Conservation (phyloP, 805 yeast genomes). For the Sugiyamaella valdiviana region DNA sequence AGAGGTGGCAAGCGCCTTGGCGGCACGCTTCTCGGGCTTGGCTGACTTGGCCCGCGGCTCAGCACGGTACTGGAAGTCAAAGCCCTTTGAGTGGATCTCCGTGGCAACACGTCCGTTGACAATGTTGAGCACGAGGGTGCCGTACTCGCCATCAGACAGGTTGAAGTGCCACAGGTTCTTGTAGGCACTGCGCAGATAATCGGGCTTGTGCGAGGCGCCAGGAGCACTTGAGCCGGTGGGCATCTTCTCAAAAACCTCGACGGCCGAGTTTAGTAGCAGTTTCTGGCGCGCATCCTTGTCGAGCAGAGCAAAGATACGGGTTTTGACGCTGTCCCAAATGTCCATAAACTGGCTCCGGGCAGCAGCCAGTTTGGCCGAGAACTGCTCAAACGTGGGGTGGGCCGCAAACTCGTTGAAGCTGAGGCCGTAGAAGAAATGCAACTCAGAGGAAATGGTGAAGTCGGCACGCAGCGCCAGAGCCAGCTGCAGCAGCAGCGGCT, state of each 20-base stretch:
- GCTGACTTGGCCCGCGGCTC: slow-evolving; percentile 9
- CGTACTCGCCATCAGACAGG: slow-evolving; percentile 54
- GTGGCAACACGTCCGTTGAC: slow-evolving; percentile 45
- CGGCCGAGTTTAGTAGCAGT: slow-evolving; percentile 47
- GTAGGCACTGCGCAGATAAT: slow-evolving; percentile 56
- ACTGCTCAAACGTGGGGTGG: slow-evolving; percentile 56
- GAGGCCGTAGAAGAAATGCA: slow-evolving; percentile 65
- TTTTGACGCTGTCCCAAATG: slow-evolving; percentile 55
- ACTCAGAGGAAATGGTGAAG: slow-evolving; percentile 63
- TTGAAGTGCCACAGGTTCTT: slow-evolving; percentile 75
- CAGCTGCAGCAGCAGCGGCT: slow-evolving; percentile 61
- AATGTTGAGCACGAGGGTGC: slow-evolving; percentile 41
- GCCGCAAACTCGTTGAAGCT: slow-evolving; percentile 63
- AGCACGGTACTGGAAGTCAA: slow-evolving; percentile 50
- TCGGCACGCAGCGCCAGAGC: slow-evolving; percentile 64
- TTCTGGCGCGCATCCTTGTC: slow-evolving; percentile 40
- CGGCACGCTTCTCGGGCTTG: slow-evolving; percentile 2
- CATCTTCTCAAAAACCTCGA: slow-evolving; percentile 55
- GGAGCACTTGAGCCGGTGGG: slow-evolving; percentile 18
- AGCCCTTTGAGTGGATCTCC: slow-evolving; percentile 53
- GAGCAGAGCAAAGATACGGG: slow-evolving; percentile 41
- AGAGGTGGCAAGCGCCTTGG: not conserved
- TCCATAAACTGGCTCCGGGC: slow-evolving; percentile 56
- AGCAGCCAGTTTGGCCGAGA: slow-evolving; percentile 55
- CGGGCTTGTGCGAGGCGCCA: slow-evolving; percentile 25